phyloP scores from a whole-genome alignment of 2,329 filamentous ascomycete species.

The Penicillium psychrosexuale region DNA sequence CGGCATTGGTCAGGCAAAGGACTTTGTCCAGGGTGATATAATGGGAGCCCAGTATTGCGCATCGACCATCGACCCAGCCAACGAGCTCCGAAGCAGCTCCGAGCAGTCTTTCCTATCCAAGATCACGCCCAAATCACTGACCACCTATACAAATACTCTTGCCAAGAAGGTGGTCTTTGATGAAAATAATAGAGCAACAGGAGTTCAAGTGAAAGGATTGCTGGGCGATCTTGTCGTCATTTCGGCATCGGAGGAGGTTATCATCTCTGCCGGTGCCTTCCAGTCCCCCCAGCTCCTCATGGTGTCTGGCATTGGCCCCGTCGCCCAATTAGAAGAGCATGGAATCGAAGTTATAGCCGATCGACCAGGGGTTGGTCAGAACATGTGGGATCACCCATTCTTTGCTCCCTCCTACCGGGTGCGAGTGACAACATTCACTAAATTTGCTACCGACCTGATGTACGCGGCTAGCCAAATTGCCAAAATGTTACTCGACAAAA shows the following conservation, averaged over 20 bases:
- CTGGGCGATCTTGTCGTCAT: conserved; percentile 33
- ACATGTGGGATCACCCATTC: conserved; percentile 37
- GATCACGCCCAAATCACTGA: conserved; percentile 33
- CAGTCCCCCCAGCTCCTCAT: conserved; percentile 55
- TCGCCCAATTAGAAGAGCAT: conserved; percentile 22
- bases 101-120: conserved; percentile 37
- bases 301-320: conserved; percentile 51
- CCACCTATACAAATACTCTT: conserved; percentile 42
- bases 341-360: conserved; percentile 29
- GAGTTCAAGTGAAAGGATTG: conserved; percentile 35
- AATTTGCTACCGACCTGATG: conserved; percentile 13
- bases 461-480: conserved; percentile 15
- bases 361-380: conserved; percentile 37
- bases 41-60: conserved; percentile 42
- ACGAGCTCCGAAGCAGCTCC: conserved; percentile 28
- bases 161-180: conserved; percentile 47
- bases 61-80: conserved; percentile 27
- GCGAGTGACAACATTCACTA: conserved; percentile 24
- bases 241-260: conserved; percentile 49
- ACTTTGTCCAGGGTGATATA: conserved; percentile 45
- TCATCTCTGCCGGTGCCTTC: conserved; percentile 52
- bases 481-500: conserved; percentile 10
- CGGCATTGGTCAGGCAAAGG: conserved; percentile 37
- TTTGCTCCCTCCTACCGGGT: conserved; percentile 30
- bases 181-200: conserved; percentile 40